A percentile compares a stretch with the other conserved stretches of the same genome.
These are phyloP conservation scores for Spathaspora boniae DNA, from an alignment of 805 yeast genomes.

Conservation along the genomic window DNA sequence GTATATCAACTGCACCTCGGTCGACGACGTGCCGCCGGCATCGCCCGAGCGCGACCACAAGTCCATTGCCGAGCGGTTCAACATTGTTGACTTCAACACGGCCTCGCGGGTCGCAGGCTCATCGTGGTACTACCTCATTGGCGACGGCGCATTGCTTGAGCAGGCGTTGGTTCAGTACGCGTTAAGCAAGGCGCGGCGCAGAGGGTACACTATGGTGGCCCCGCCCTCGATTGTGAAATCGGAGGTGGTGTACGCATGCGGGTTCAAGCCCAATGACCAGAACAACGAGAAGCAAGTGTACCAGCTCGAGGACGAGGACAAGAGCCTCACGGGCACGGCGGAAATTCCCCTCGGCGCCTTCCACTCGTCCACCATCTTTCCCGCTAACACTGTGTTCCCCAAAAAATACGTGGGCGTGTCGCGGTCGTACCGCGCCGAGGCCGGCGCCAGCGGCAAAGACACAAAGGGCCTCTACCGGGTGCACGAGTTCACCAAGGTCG, in stretches of 20 bases:
- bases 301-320: slow-evolving; percentile 47
- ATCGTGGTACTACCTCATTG: slow-evolving; percentile 84
- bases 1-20: slow-evolving; percentile 48
- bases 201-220: slow-evolving; percentile 65
- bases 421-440: slow-evolving; percentile 90
- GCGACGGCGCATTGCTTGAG: slow-evolving; percentile 85
- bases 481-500: slow-evolving; percentile 95
- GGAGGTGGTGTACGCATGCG: slow-evolving; percentile 83
- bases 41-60: slow-evolving; percentile 52
- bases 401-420: slow-evolving; percentile 72
- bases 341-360: slow-evolving; percentile 91
- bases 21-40: slow-evolving; percentile 17
- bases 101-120: slow-evolving; percentile 77
- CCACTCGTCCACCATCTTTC: slow-evolving; percentile 50
- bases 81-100: slow-evolving; percentile 62
- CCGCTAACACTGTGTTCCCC: slow-evolving; percentile 43
- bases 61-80: slow-evolving; percentile 61
- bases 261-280: slow-evolving; percentile 89
- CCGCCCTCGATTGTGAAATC: slow-evolving; percentile 87
- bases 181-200: slow-evolving; percentile 55
- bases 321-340: slow-evolving; percentile 88
- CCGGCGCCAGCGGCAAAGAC: slow-evolving; percentile 93
- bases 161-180: slow-evolving; percentile 87
- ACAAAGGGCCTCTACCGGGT: slow-evolving; percentile 91
- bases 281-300: slow-evolving; percentile 85